Evolutionary conservation across 1,139 yeast species (phyloP), one percentile per base, ranked within the genome.

Genomic region (Yamadazyma taylorii): DNA sequence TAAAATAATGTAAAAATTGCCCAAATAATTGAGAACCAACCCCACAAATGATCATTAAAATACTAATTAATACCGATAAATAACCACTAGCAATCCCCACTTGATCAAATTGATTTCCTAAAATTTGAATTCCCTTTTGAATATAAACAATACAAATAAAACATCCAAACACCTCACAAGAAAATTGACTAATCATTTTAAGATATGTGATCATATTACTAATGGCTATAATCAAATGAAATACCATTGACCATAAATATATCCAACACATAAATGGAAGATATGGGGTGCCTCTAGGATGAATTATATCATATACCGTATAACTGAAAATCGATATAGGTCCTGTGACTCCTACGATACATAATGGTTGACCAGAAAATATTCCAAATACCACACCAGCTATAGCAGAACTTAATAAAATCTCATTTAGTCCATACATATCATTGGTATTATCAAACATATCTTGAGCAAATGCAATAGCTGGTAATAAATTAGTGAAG

Each of bases 281-380:
- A 56, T 78, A 92, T 0, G 86, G 85, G 0, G 81, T 79, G 4
- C 81, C 83, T 42, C 66, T 46, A 0, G 86, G 82, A 30, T 68
- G 69, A 23, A 92, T 78, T 32, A 92, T 75, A 42, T 87, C 88
- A 57, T 85, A 92, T 1, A 92, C 92, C 0, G 97, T 90, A 52
- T 88, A 88, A 56, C 88, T 86, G 70, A 92, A 90, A 40, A 92
- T 89, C 2, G 95, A 69, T 11, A 92, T 82, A 0, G 97, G 97
- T 37, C 97, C 95, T 0, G 98, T 92, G 4, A 92, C 97, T 3
- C 98, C 98, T n/a, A 92, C 97, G 24, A 92, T 86, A 53, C 96
- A 87, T 25, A 92, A 62, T 0, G 98, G 97, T 50, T 90, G 96
- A 0, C 97, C 97, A 0, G 85, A 73, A 40, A 90, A 68, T 5